Base-by-base conservation (phyloP, 2,329 filamentous ascomycete genomes). In the Aspergillus arachidicola region DNA sequence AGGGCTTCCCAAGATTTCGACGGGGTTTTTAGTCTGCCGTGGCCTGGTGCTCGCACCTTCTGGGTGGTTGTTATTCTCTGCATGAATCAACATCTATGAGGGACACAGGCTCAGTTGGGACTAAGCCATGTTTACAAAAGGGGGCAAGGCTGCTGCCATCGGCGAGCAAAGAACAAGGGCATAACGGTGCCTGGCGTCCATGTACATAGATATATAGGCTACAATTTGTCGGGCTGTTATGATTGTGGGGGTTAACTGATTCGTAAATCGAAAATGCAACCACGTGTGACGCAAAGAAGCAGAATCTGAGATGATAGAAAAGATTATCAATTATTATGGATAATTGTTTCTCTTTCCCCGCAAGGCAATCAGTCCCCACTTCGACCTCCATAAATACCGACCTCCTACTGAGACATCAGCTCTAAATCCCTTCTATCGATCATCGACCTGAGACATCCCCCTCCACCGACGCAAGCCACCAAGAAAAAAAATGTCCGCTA, bases 401-500 rank as follows among this genome's bases (percentile, higher is more conserved):
- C 46, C n/a, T 41, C 32, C 46, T n/a, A 23, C 43, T 12, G 23
- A 55, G 32, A 45, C 34, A 32, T 12, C 57, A 26, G 16, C 14
- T 19, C 26, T 19, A 11, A 21, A 26, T 23, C 41, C 50, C 50
- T 46, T 34, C 23, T 46, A 41, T 32, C 34, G 16, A 16, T 30
- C 23, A 19, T 38, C 19, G 7, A 55, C n/a, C 9, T 21, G 19
- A 23, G 9, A 26, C 30, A 61, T 38, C 6, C 11, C 59, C 23
- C 50, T 23, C 19, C n/a, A 11, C 21, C n/a, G 21, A 50, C 46
- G 3, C 48, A 26, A 23, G 6, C 28, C 48, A 34, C 26, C 4
- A 28, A 50, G 14, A 10, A 11, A 32, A 12, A 48, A 23, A 16
- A 63, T 64, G 56, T 50, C 61, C 32, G n/a, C 74, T 54, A 85